Conservation (phyloP, 331 rosid genomes). For the Prunus yedoensis region DNA sequence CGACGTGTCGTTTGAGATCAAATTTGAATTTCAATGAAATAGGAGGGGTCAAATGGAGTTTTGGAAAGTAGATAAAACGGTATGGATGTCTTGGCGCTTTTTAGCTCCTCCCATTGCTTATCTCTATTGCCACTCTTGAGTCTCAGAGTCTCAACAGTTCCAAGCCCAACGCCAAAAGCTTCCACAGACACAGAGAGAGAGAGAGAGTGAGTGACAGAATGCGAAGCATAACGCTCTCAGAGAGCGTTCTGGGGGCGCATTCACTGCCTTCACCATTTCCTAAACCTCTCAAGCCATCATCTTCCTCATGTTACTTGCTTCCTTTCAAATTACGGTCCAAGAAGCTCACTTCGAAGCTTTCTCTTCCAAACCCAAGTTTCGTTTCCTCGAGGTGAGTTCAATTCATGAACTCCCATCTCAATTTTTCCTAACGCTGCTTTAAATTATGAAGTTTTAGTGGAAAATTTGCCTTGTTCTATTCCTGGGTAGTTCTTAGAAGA, state of each 20-base stretch:
- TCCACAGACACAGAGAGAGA: conserved; percentile 12
- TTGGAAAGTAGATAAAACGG: conserved; percentile 8
- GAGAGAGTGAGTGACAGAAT: conserved; percentile 31
- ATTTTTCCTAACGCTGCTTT: not conserved
- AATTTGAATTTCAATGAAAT: not conserved
- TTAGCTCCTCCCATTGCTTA: conserved; percentile 15
- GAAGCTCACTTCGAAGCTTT: conserved; percentile 38
- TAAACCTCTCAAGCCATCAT: conserved; percentile 38
- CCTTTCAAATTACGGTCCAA: conserved; percentile 34
- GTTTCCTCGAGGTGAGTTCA: conserved; percentile 36
- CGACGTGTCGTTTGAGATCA: not conserved
- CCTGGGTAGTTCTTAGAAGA: not conserved
- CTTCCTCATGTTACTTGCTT: conserved; percentile 28
- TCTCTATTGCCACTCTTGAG: conserved; percentile 7
- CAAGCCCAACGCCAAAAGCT: not conserved
- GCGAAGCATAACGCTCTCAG: conserved; percentile 50
- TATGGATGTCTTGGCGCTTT: not conserved
- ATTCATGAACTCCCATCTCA: conserved; percentile 2
- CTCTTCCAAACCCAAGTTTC: conserved; percentile 31
- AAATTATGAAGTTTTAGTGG: not conserved
- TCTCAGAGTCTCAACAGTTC: not conserved
- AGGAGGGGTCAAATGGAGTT: not conserved
- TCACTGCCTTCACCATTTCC: conserved; percentile 38
- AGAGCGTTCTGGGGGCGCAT: conserved; percentile 34
- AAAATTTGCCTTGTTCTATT: not conserved